These are phyloP conservation scores for Carex cristatella DNA, from an alignment of 176 grass and related monocot genomes.

Conservation along the genomic window DNA sequence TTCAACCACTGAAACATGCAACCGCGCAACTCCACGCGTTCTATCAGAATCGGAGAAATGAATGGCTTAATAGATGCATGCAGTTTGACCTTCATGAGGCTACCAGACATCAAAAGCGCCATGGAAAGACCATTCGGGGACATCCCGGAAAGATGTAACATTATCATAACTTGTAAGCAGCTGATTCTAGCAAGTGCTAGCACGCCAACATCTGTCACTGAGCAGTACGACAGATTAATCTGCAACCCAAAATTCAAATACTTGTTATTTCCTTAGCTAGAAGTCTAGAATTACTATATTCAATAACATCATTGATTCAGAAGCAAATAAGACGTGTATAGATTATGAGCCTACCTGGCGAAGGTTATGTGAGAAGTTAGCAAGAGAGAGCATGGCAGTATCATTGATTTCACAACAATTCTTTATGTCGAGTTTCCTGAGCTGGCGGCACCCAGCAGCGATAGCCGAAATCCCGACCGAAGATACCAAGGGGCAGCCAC, in stretches of 20 bases:
- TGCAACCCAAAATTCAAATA: constrained; percentile 11
- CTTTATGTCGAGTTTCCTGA: constrained; percentile 74
- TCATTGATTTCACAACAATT: constrained; percentile 71
- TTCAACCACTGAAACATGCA: constrained; percentile 68
- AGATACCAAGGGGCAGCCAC: constrained; percentile 49
- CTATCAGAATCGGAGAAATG: constrained; percentile 46
- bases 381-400: constrained; percentile 62
- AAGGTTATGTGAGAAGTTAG: constrained; percentile 53
- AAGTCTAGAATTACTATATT: neutral
- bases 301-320: neutral
- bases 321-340: neutral
- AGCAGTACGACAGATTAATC: constrained; percentile 95
- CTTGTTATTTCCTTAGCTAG: neutral
- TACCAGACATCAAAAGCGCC: constrained; percentile 56
- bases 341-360: constrained; percentile 39
- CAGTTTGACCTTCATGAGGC: constrained; percentile 72
- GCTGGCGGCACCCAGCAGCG: constrained; percentile 44
- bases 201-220: constrained; percentile 68
- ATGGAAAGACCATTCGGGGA: constrained; percentile 57
- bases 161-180: constrained; percentile 63
- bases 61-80: constrained; percentile 58
- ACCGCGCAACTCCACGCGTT: constrained; percentile 44
- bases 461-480: constrained; percentile 50
- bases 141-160: constrained; percentile 59
- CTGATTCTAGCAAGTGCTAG: constrained; percentile 71